These are phyloP conservation scores for Teunomyces stri DNA, from an alignment of 805 yeast species.

Conservation along the genomic window DNA sequence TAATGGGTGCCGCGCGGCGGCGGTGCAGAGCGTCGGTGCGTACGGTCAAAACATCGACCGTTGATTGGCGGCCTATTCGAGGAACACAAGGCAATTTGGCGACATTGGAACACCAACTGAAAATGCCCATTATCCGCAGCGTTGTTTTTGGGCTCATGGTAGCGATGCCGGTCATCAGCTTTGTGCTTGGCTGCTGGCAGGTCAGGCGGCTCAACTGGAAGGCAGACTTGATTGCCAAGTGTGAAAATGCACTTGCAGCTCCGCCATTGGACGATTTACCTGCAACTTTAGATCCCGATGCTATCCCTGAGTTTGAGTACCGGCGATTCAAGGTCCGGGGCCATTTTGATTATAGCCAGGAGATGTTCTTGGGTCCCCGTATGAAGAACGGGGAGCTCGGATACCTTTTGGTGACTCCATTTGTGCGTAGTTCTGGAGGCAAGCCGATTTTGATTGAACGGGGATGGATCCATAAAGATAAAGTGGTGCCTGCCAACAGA, in stretches of 20 bases:
- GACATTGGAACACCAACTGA: slow-evolving; percentile 38
- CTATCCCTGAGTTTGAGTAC: slow-evolving; percentile 73
- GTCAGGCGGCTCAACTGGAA: slow-evolving; percentile 85
- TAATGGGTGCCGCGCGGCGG: neutral
- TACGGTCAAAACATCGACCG: slow-evolving; percentile 57
- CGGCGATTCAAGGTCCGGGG: slow-evolving; percentile 78
- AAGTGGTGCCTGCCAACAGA: slow-evolving; percentile 53
- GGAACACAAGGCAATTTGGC: slow-evolving; percentile 39
- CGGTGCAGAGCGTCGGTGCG: slow-evolving; percentile 8
- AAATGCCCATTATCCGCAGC: slow-evolving; percentile 35
- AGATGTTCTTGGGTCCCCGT: slow-evolving; percentile 90
- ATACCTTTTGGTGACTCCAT: slow-evolving; percentile 77
- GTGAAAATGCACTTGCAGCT: slow-evolving; percentile 77
- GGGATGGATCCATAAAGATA: slow-evolving; percentile 85
- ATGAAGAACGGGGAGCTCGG: slow-evolving; percentile 67
- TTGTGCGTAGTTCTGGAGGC: slow-evolving; percentile 71
- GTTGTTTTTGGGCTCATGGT: slow-evolving; percentile 46
- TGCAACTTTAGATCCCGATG: slow-evolving; percentile 57
- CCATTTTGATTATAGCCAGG: slow-evolving; percentile 76
- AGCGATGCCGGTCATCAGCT: slow-evolving; percentile 85
- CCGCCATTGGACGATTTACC: slow-evolving; percentile 72
- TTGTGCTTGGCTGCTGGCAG: slow-evolving; percentile 93
- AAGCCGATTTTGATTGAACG: slow-evolving; percentile 79
- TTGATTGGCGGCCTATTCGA: slow-evolving; percentile 82
- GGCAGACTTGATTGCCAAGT: slow-evolving; percentile 70